Evolutionary conservation across 225 moss, liverwort and hornwort species (phyloP).

Genomic region (Straminergon stramineum): DNA sequence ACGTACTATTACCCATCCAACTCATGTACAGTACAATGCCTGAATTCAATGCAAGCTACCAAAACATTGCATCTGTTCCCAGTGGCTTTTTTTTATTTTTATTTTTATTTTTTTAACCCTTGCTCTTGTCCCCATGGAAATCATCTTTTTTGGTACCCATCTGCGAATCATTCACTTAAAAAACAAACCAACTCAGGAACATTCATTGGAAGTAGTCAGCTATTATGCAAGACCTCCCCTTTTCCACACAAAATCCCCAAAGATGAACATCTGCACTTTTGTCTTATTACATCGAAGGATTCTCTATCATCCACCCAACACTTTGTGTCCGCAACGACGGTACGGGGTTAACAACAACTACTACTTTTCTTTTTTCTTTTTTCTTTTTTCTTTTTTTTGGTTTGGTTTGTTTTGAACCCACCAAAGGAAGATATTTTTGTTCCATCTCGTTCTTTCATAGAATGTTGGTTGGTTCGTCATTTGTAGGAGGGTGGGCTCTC

Average conservation of each 20-base stretch:
- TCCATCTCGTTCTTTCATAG: background rate
- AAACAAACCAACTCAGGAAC: background rate
- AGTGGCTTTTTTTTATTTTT: background rate
- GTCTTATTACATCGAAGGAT: background rate
- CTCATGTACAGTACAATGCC: background rate
- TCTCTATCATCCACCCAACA: fast-evolving
- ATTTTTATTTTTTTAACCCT: too few relatives aligned
- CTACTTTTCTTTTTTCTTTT: too few relatives aligned
- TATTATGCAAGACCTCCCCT: too few relatives aligned
- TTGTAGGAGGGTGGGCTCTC: background rate
- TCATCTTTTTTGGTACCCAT: fast-evolving
- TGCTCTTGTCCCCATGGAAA: background rate
- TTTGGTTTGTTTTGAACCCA: background rate
- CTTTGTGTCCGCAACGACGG: fast-evolving
- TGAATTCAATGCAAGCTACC: background rate
- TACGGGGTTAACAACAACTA: too few relatives aligned
- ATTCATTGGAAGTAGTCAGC: background rate
- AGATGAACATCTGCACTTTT: background rate
- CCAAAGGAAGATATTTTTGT: background rate
- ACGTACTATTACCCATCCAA: background rate
- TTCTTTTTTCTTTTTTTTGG: background rate
- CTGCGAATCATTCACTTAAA: background rate
- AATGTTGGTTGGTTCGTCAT: background rate
- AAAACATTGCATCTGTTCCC: background rate
- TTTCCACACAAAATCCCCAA: background rate